phyloP scores from a whole-genome alignment of 805 yeast species.

The Barnettozyma botsteinii region DNA sequence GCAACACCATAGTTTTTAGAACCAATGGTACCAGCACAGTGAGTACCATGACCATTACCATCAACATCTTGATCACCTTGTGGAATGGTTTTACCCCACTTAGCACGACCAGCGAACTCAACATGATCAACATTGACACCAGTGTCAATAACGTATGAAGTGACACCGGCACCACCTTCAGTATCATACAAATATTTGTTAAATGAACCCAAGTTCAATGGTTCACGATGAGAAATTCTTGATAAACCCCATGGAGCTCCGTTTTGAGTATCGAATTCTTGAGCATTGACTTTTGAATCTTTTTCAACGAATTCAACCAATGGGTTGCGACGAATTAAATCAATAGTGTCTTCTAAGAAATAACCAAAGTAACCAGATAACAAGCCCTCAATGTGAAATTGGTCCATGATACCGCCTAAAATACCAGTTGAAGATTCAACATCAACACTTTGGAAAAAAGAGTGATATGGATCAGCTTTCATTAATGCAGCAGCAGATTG shows the following conservation, averaged over 20 bases:
- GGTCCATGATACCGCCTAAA: slow-evolving; percentile 52
- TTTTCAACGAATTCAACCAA: slow-evolving; percentile 64
- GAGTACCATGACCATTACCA: slow-evolving; percentile 94
- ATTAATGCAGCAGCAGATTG: slow-evolving; percentile 34
- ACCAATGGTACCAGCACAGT: slow-evolving; percentile 94
- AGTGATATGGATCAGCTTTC: slow-evolving; percentile 29
- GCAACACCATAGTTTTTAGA: slow-evolving; percentile 79
- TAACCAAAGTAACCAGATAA: slow-evolving; percentile 81
- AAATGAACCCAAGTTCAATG: slow-evolving; percentile 61
- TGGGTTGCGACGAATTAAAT: slow-evolving; percentile 63
- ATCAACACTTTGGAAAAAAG: slow-evolving; percentile 33
- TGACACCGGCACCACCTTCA: slow-evolving; percentile 77
- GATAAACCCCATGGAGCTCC: slow-evolving; percentile 96
- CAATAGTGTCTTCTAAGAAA: slow-evolving; percentile 70
- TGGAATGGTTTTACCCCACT: slow-evolving; percentile 83
- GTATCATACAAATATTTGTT: slow-evolving; percentile 68
- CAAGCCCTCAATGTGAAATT: slow-evolving; percentile 51
- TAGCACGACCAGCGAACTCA: slow-evolving; percentile 80
- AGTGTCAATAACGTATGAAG: slow-evolving; percentile 84
- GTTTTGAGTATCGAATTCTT: slow-evolving; percentile 59
- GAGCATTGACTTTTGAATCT: slow-evolving; percentile 66
- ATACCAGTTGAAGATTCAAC: slow-evolving; percentile 24
- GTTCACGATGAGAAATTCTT: slow-evolving; percentile 77
- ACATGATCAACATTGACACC: slow-evolving; percentile 73
- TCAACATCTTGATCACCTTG: slow-evolving; percentile 63